Percentiles rank a stretch among this genome's conserved stretches.
These are phyloP conservation scores for Gossypium schwendimanii DNA, from an alignment of 441 rosid species.

Conservation along the genomic window DNA sequence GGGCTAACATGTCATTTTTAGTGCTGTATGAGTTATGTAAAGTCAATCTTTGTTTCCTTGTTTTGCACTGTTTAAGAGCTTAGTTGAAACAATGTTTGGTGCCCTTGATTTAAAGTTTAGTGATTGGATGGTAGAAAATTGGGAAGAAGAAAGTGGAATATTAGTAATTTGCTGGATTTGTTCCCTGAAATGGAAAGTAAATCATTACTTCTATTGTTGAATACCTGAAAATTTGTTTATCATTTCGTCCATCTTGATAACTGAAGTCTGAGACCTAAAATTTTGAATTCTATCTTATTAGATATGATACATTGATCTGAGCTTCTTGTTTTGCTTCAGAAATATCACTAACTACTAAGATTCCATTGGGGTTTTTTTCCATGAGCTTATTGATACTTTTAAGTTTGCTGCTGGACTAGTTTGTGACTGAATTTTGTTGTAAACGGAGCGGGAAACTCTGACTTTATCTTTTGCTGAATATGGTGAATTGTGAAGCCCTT, in stretches of 20 bases:
- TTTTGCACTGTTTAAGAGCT: background rate
- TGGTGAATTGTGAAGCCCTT: background rate
- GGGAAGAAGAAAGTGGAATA: background rate
- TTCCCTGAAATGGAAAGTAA: background rate
- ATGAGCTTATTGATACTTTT: background rate
- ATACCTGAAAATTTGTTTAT: background rate
- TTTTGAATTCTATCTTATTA: background rate
- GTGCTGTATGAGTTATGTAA: background rate
- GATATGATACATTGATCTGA: background rate
- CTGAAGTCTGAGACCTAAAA: background rate
- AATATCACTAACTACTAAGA: background rate
- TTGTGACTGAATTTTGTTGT: background rate
- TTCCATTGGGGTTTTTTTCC: background rate
- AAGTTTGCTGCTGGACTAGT: slow-evolving; percentile 3
- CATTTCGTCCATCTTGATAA: background rate
- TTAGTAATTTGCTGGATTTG: background rate
- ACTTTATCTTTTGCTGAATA: background rate
- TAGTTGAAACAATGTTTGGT: background rate
- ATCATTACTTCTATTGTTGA: background rate
- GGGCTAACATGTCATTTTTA: background rate
- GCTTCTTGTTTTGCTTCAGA: background rate
- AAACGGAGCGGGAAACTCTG: background rate
- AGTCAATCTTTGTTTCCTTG: background rate
- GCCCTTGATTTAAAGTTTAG: background rate
- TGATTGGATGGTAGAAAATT: background rate